Base-by-base conservation (phyloP, 2,329 filamentous ascomycete species). In the Hypomyces perniciosus region DNA sequence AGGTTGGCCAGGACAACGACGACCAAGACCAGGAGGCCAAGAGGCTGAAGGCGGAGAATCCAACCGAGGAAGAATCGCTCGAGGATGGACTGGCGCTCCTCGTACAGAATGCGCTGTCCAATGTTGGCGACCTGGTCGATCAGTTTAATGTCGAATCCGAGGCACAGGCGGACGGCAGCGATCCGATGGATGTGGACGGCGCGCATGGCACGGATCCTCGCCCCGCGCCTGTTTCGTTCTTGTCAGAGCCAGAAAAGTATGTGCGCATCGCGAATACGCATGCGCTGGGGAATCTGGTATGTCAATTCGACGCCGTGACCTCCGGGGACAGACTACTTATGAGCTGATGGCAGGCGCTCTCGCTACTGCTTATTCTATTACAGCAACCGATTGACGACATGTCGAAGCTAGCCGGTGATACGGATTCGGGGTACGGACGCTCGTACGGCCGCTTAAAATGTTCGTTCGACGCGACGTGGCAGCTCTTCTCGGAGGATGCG, bases 221-320 rank as follows among this genome's bases (percentile, higher is more conserved):
- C n/a, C 60, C 57, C 5, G 54, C 62, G 7, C 60, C 61, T 28
- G 54, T 65, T 8, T 59, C 62, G 2, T 71, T 72, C 50, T 57
- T 64, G 12, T 60, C 61, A 29, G 68, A 71, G 30, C 70, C 71
- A 26, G 55, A 65, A 29, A 66, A 66, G 50, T 70, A 67, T 54
- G 61, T 72, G 53, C 68, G 67, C 54, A 62, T 65, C 38, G 64
- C 65, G 49, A 72, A 65, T 48, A 53, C 68, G 28, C 62, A 69
- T 57, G 64, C 70, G 58, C 65, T 74, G 29, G 69, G 68, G 8
- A 72, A 70, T 55, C 55, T 72, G 57, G 71, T 74, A 63, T 54
- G 70, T 65, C 50, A 39, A 44, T 46, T 59, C 39, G 56, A 40
- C 27, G 34, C 26, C 35, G 27, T 13, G 31, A 8, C 40, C 13